phyloP scores from a whole-genome alignment of 2,329 filamentous ascomycete genomes.

The Cadophora malorum region DNA sequence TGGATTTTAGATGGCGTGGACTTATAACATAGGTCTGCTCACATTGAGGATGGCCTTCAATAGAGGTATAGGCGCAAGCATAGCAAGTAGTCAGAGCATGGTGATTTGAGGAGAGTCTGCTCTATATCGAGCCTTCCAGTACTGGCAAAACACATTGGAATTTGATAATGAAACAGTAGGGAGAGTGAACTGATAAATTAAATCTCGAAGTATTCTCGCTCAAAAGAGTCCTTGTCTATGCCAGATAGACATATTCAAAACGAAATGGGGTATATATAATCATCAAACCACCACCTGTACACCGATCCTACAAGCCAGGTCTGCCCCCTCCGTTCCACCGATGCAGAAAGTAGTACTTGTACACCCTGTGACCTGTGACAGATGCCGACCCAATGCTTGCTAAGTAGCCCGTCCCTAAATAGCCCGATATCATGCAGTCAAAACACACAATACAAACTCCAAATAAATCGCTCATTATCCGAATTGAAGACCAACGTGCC shows the following conservation, averaged over 20 bases:
- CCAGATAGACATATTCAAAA: conserved; percentile 21
- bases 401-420: background rate
- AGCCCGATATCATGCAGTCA: background rate
- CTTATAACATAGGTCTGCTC: no score
- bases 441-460: conserved; percentile 17
- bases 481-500: conserved; percentile 21
- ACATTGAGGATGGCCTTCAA: no score
- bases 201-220: conserved; percentile 3
- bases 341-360: conserved; percentile 30
- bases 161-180: background rate
- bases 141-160: background rate
- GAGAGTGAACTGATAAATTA: background rate
- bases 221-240: conserved; percentile 4
- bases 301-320: conserved; percentile 33
- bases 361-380: conserved; percentile 28
- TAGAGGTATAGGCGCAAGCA: no score
- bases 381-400: conserved; percentile 29
- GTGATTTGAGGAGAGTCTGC: no score
- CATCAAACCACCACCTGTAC: conserved; percentile 27
- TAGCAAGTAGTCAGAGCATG: no score
- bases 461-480: conserved; percentile 14
- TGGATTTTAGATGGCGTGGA: no score
- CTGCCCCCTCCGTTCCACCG: conserved; percentile 14
- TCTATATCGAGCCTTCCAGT: background rate
- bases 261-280: conserved; percentile 32